Percentiles rank a stretch among this genome's conserved stretches.
Evolutionary conservation across 2,329 filamentous ascomycete species (phyloP).

Genomic region (Colletotrichum lentis): DNA sequence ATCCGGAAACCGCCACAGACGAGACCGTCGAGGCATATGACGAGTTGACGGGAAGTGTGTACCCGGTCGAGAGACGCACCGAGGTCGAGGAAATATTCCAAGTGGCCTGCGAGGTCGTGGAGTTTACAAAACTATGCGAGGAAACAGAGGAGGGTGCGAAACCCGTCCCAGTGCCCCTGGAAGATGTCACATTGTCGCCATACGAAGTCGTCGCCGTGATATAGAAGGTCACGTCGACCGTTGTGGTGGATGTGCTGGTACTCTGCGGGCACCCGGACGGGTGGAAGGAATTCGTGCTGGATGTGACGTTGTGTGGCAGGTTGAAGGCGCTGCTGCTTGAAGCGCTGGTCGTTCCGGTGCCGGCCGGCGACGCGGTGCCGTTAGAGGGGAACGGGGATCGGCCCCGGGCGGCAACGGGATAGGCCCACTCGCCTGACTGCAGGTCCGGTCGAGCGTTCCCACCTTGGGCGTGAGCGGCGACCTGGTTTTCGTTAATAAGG

Average conservation of each 20-base stretch:
- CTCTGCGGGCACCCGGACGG: conserved; percentile 21
- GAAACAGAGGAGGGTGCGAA: background rate
- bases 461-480: conserved; percentile 9
- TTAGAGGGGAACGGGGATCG: conserved; percentile 16
- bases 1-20: background rate
- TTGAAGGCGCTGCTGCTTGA: conserved; percentile 9
- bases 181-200: conserved; percentile 26
- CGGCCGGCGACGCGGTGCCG: conserved; percentile 23
- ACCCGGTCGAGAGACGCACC: background rate
- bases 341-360: background rate
- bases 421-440: background rate
- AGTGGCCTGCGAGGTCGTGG: conserved; percentile 6
- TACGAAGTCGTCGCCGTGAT: conserved; percentile 44
- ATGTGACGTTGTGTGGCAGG: conserved; percentile 13
- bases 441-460: conserved; percentile 1
- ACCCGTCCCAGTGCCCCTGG: background rate
- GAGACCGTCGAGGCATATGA: conserved; percentile 2
- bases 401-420: conserved; percentile 6
- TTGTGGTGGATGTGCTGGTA: conserved; percentile 45
- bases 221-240: conserved; percentile 46
- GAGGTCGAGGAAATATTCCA: conserved; percentile 15
- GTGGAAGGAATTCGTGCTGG: background rate
- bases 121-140: background rate
- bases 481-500: conserved; percentile 12
- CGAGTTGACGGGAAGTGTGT: background rate